Evolutionary conservation across 176 grass and related monocot species (phyloP).

Genomic region (Carex kokanica): DNA sequence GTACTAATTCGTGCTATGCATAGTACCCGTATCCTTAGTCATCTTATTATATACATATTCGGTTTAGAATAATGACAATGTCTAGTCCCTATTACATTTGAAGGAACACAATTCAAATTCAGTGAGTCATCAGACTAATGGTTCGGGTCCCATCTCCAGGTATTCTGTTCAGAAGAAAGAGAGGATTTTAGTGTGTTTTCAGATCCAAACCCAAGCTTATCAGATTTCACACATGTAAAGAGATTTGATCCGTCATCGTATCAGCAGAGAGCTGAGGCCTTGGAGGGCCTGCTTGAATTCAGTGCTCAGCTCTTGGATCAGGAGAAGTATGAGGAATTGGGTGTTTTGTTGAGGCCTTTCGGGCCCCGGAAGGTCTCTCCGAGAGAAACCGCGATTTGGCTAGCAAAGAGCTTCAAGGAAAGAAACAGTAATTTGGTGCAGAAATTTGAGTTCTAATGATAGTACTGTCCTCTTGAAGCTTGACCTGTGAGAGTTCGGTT

Average conservation of each 20-base stretch:
- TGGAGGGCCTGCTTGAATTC: slow-evolving; percentile 94
- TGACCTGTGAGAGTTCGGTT: background rate
- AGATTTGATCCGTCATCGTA: slow-evolving; percentile 70
- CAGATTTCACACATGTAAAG: slow-evolving; percentile 50
- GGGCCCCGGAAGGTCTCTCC: slow-evolving; percentile 79
- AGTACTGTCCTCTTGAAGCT: background rate
- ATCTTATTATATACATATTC: background rate
- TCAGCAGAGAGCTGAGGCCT: slow-evolving; percentile 76
- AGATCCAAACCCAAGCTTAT: slow-evolving; percentile 40
- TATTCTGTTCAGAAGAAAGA: slow-evolving; percentile 33
- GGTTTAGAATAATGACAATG: background rate
- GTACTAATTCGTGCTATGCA: no score
- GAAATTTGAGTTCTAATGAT: background rate
- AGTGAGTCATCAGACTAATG: background rate
- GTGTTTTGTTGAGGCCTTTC: slow-evolving; percentile 75
- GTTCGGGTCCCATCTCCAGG: background rate
- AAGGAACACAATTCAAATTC: background rate
- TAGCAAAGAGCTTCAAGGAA: slow-evolving; percentile 87
- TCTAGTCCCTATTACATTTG: background rate
- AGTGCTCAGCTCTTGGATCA: slow-evolving; percentile 85
- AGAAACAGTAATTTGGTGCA: slow-evolving; percentile 32
- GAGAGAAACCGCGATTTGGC: slow-evolving; percentile 93
- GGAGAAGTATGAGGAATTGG: slow-evolving; percentile 76
- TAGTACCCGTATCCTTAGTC: no score
- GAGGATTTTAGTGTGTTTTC: slow-evolving; percentile 36